Evolutionary conservation across 2,329 filamentous ascomycete genomes (phyloP), one percentile per base, ranked within the genome.

Genomic region (Arthrocladium fulminans): DNA sequence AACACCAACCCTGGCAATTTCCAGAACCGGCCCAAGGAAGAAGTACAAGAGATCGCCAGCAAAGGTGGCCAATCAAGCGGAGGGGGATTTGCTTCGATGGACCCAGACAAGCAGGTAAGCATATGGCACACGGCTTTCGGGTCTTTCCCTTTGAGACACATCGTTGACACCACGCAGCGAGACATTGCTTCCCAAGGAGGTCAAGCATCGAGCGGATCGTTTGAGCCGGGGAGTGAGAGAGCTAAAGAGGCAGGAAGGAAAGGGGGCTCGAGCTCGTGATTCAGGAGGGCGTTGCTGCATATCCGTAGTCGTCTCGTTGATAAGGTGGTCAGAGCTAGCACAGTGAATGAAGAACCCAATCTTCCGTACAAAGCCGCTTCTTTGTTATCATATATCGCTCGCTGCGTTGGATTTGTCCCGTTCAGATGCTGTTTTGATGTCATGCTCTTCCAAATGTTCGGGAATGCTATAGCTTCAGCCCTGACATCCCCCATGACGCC

Each of bases 141-240:
- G 17, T 15, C 32, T 6, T 29, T 29, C 27, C 27, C 27, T 13
- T 3, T 15, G 20, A 3, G 37, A 15, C 45, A 2, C 25, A n/a
- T 37, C 15, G n/a, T 29, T 13, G 27, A 13, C 27, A 29, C 27
- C 27, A 7, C 27, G 7, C 39, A 77, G 75, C 64, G 66, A 17
- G 69, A 78, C 1, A 77, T 79, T 50, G 75, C 76, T 1, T 79
- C 75, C 9, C 65, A 68, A 60, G 76, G 76, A 8, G 76, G 74
- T 3, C 65, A 77, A 45, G 70, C 73, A 0, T 77, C 74, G 0
- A 66, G 67, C 29, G 75, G 76, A 3, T 75, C 70, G 2, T 80
- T 80, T 47, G 71, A 78, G 56, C 68, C 69, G 0, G 73, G 76
- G 5, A 73, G 70, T 41, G 69, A 75, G 59, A 69, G 66, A 51